Evolutionary conservation across 352 stramenopile genomes (phyloP).

Genomic region (Phytophthora megakarya): DNA sequence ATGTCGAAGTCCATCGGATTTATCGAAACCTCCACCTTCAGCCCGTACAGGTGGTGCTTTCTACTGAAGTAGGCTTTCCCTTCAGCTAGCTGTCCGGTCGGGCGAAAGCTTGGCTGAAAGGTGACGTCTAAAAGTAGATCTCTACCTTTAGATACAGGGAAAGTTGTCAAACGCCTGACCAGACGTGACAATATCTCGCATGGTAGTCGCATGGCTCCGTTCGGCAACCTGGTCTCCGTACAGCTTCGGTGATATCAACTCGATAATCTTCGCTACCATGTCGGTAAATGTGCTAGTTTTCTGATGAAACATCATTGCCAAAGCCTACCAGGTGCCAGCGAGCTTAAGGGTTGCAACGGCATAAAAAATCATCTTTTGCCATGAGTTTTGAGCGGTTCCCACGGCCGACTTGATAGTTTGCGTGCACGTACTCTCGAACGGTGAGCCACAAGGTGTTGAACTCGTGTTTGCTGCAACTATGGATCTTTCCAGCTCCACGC

Average conservation of each 20-base stretch:
- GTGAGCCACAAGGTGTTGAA: neutral
- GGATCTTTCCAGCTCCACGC: constrained; percentile 8
- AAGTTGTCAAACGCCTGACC: neutral
- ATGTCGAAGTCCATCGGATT: too few relatives aligned
- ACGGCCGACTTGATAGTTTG: neutral
- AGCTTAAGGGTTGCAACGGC: too few relatives aligned
- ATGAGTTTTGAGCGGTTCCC: too few relatives aligned
- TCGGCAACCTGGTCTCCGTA: neutral
- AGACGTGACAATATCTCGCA: too few relatives aligned
- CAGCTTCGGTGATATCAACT: neutral
- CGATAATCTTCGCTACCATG: neutral
- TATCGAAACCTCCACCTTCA: too few relatives aligned
- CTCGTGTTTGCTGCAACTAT: neutral
- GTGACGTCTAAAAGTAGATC: constrained; percentile 13
- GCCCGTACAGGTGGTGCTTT: neutral
- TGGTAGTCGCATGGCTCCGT: neutral
- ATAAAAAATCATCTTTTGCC: neutral
- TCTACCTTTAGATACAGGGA: too few relatives aligned
- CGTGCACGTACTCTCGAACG: neutral
- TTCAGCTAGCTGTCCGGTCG: neutral
- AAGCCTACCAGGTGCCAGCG: too few relatives aligned
- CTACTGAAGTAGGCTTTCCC: constrained; percentile 3
- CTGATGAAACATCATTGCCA: neutral
- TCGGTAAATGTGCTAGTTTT: neutral
- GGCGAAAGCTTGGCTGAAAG: constrained; percentile 16